phyloP scores from a whole-genome alignment of 2,329 filamentous ascomycete genomes.

The Magnaporthales sp. region DNA sequence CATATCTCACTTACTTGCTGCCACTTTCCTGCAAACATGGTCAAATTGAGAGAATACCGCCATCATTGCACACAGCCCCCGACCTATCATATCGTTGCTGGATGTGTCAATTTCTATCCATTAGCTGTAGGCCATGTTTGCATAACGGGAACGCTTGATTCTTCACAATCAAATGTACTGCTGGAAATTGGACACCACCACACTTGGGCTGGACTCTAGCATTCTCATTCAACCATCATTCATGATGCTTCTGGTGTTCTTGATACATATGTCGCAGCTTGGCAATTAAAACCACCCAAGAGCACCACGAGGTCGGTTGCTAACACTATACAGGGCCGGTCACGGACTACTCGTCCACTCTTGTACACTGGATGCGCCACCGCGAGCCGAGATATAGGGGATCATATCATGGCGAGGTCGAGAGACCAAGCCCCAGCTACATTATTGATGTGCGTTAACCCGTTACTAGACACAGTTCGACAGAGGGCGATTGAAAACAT shows the following conservation, averaged over 20 bases:
- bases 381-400: slow-evolving; percentile 69
- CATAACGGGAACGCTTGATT: not conserved
- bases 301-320: not conserved
- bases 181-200: too few relatives aligned
- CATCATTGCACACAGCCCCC: not conserved
- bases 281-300: not conserved
- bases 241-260: not conserved
- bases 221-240: not conserved
- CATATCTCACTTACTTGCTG: slow-evolving; percentile 5
- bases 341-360: slow-evolving; percentile 85
- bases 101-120: not conserved
- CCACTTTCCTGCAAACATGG: not conserved
- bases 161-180: not conserved
- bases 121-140: not conserved
- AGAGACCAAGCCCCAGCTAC: slow-evolving; percentile 82
- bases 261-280: not conserved
- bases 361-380: slow-evolving; percentile 85
- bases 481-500: not conserved
- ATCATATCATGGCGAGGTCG: slow-evolving; percentile 62
- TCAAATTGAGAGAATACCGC: not conserved
- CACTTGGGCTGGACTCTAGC: not conserved
- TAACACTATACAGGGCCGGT: slow-evolving; percentile 57
- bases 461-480: not conserved
- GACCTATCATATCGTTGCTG: not conserved
- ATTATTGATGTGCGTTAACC: slow-evolving; percentile 67